Evolutionary conservation across 1,284 basidiomycete species (phyloP).

Genomic region (Boletus calvinii): DNA sequence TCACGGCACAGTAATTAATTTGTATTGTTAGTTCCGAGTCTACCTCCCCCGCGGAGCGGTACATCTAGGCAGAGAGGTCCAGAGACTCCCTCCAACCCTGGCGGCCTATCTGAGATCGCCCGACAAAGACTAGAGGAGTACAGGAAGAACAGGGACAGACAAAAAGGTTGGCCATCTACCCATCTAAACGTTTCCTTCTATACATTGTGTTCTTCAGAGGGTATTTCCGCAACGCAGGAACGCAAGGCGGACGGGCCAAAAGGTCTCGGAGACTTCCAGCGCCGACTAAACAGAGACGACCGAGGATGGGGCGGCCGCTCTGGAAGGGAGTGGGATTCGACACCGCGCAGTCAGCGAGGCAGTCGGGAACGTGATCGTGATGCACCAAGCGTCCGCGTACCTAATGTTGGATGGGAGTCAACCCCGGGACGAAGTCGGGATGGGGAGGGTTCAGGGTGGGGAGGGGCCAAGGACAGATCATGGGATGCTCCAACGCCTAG

Average conservation of each 20-base stretch:
- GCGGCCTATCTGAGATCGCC: constrained; percentile 79
- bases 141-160: constrained; percentile 64
- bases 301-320: constrained; percentile 29
- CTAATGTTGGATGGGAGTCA: constrained; percentile 88
- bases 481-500: constrained; percentile 91
- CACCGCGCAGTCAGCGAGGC: constrained; percentile 64
- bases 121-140: constrained; percentile 75
- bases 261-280: constrained; percentile 39
- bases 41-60: constrained; percentile 58
- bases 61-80: constrained; percentile 75
- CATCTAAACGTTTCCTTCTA: not conserved
- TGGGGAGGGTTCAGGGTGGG: constrained; percentile 54
- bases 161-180: constrained; percentile 46
- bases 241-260: constrained; percentile 23
- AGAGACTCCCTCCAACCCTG: constrained; percentile 92
- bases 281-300: constrained; percentile 38
- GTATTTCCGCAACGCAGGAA: constrained; percentile 28
- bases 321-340: constrained; percentile 59
- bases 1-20: not conserved
- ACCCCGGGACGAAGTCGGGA: constrained; percentile 66
- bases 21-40: constrained; percentile 60
- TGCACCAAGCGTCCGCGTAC: constrained; percentile 83
- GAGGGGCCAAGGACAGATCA: constrained; percentile 52
- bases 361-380: constrained; percentile 64
- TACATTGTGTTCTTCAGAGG: constrained; percentile 18